A percentile compares a stretch with the other conserved stretches of the same genome.
Conservation (phyloP, 805 yeast genomes). For the Sungouiella blattae region DNA sequence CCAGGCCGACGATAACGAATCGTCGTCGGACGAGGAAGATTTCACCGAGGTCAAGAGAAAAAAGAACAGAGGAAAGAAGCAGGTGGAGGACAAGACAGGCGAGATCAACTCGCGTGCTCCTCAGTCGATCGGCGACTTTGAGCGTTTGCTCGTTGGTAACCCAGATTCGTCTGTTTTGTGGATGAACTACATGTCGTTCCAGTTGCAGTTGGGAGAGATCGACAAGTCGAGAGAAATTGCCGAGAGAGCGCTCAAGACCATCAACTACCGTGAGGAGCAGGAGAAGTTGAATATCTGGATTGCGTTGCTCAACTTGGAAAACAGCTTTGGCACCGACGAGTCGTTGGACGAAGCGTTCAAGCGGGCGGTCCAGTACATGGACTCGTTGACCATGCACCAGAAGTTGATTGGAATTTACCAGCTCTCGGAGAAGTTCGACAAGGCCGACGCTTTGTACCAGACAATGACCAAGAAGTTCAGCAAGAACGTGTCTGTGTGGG, state of each 20-base stretch:
- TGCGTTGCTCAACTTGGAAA: constrained; percentile 90
- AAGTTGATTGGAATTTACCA: constrained; percentile 73
- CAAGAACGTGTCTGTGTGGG: constrained; percentile 71
- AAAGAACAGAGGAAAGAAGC: constrained; percentile 46
- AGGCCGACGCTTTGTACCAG: constrained; percentile 68
- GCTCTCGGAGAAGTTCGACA: constrained; percentile 64
- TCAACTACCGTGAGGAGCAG: constrained; percentile 84
- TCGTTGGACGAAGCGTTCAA: constrained; percentile 76
- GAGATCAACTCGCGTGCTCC: constrained; percentile 84
- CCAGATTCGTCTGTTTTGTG: constrained; percentile 92
- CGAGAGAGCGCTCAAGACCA: constrained; percentile 86
- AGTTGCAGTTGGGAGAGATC: constrained; percentile 86
- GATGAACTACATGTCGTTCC: constrained; percentile 99
- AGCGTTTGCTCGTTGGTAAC: constrained; percentile 83
- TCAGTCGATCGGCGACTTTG: constrained; percentile 88
- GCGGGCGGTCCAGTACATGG: constrained; percentile 89
- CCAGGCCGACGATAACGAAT: constrained; percentile 61
- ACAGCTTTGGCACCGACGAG: constrained; percentile 85
- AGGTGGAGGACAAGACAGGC: constrained; percentile 77
- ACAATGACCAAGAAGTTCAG: constrained; percentile 75
- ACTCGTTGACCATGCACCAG: constrained; percentile 74
- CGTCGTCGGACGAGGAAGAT: constrained; percentile 54
- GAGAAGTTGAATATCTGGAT: constrained; percentile 96
- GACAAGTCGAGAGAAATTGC: constrained; percentile 94
- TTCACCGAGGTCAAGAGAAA: constrained; percentile 46